Conservation (phyloP, 306 rosid genomes). For the Medicago lupulina region DNA sequence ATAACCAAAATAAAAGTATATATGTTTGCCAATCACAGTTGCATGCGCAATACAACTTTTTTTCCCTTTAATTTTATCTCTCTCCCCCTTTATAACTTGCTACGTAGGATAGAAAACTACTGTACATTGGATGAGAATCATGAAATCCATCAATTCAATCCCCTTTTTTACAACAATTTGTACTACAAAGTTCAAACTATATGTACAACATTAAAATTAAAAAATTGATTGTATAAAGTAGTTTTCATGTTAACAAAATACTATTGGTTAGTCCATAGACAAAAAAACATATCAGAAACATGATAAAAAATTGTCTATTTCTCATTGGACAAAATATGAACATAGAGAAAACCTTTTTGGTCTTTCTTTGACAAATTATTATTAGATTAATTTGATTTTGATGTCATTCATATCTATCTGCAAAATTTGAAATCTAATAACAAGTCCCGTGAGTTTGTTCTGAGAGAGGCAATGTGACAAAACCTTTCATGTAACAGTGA, state of each 20-base stretch:
- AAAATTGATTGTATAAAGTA: too few species aligned
- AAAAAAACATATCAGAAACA: constrained; percentile 43
- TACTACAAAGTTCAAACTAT: constrained; percentile 23
- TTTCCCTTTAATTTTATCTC: constrained; percentile 24
- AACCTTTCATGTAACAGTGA: constrained; percentile 49
- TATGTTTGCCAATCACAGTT: constrained; percentile 41
- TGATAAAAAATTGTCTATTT: constrained; percentile 14
- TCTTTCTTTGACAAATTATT: background rate
- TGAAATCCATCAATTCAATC: constrained; percentile 41
- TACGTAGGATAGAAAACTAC: constrained; percentile 39
- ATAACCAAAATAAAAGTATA: constrained; percentile 41
- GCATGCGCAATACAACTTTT: constrained; percentile 46
- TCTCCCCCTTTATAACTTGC: constrained; percentile 32
- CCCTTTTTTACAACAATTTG: constrained; percentile 33
- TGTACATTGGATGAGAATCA: constrained; percentile 34
- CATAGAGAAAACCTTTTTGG: constrained; percentile 11
- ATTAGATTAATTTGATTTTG: background rate
- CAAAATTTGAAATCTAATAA: constrained; percentile 40
- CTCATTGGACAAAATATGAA: constrained; percentile 7
- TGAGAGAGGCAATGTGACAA: constrained; percentile 38
- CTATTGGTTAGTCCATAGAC: background rate
- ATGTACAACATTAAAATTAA: background rate
- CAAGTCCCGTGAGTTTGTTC: constrained; percentile 54
- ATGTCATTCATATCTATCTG: constrained; percentile 25
- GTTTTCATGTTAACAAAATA: too few species aligned